Evolutionary conservation across 768 basidiomycete genomes (phyloP).

Genomic region (Hypholoma fasciculare): DNA sequence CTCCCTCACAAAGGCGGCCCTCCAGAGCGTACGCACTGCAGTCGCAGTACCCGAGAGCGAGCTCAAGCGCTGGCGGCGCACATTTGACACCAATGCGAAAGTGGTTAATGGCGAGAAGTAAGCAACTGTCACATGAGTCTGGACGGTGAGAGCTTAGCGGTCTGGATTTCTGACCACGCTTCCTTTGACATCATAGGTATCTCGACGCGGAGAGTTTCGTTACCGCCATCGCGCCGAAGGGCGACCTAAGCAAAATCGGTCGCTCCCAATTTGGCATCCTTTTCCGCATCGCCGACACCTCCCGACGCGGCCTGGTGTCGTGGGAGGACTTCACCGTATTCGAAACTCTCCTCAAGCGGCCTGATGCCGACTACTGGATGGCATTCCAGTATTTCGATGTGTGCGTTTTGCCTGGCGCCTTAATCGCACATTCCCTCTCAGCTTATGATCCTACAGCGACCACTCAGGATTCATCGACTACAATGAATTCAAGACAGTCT

Average conservation of each 20-base stretch:
- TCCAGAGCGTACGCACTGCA: constrained; percentile 67
- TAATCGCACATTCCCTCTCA: neutral
- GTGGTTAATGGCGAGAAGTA: constrained; percentile 81
- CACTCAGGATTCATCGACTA: constrained; percentile 91
- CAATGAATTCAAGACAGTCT: constrained; percentile 93
- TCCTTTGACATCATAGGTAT: constrained; percentile 53
- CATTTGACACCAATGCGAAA: constrained; percentile 84
- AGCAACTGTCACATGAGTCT: constrained; percentile 32
- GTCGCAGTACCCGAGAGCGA: constrained; percentile 79
- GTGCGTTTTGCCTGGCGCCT: constrained; percentile 46
- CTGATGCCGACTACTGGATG: constrained; percentile 97
- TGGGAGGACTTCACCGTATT: constrained; percentile 98
- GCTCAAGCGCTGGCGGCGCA: constrained; percentile 84
- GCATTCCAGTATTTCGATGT: constrained; percentile 96
- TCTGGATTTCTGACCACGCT: constrained; percentile 14
- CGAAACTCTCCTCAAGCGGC: constrained; percentile 88
- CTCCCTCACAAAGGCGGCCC: constrained; percentile 50
- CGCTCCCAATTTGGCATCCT: constrained; percentile 88
- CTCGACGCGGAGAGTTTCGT: constrained; percentile 89
- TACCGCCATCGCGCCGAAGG: constrained; percentile 89
- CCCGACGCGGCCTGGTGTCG: constrained; percentile 73
- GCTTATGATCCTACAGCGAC: constrained; percentile 50
- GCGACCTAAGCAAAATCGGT: constrained; percentile 83
- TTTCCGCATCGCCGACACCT: constrained; percentile 85
- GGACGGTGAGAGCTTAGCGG: constrained; percentile 12